These are phyloP conservation scores for Oryza nivara DNA, from an alignment of 176 grass and related monocot species.

Conservation along the genomic window DNA sequence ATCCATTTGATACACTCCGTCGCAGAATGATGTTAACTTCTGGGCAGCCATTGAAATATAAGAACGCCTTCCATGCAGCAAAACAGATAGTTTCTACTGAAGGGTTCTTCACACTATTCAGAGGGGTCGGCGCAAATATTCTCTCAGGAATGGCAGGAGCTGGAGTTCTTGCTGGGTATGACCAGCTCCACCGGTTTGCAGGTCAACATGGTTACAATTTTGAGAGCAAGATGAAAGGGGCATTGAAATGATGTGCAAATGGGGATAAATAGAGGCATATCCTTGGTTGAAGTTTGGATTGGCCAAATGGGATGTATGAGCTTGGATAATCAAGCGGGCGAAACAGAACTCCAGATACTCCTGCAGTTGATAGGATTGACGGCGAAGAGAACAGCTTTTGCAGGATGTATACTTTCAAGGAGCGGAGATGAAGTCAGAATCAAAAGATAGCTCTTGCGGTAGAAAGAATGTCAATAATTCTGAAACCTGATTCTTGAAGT, in stretches of 20 bases:
- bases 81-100: slow-evolving; percentile 66
- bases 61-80: slow-evolving; percentile 64
- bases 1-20: slow-evolving; percentile 92
- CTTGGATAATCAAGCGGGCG: neutral
- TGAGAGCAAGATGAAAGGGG: slow-evolving; percentile 56
- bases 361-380: neutral
- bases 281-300: slow-evolving; percentile 16
- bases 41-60: slow-evolving; percentile 75
- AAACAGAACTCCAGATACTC: slow-evolving; percentile 21
- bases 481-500: neutral
- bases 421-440: neutral
- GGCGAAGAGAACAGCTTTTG: neutral
- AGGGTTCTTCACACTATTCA: slow-evolving; percentile 77
- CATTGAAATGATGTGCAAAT: slow-evolving; percentile 49
- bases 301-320: slow-evolving; percentile 7
- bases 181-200: slow-evolving; percentile 76
- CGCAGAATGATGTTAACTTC: slow-evolving; percentile 97
- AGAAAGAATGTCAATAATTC: too few species aligned
- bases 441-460: neutral
- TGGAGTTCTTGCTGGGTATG: slow-evolving; percentile 86
- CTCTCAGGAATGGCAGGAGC: slow-evolving; percentile 88
- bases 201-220: slow-evolving; percentile 47
- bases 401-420: neutral
- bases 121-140: slow-evolving; percentile 83
- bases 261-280: slow-evolving; percentile 15